A percentile compares a stretch with the other conserved stretches of the same genome.
Evolutionary conservation across 78 protist genomes (phyloP).

Genomic region (Protostelium mycophagum): DNA sequence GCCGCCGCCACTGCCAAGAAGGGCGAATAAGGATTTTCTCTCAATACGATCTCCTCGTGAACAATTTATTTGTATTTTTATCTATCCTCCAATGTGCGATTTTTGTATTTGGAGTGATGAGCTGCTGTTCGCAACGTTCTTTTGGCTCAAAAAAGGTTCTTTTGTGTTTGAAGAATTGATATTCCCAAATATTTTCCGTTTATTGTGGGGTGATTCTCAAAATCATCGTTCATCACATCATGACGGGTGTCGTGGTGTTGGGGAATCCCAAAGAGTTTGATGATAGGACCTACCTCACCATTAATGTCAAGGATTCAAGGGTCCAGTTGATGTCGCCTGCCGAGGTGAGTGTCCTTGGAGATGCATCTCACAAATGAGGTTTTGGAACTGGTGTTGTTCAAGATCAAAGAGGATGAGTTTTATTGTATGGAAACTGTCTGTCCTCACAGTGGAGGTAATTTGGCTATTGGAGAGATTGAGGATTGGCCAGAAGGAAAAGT

Average conservation of each 20-base stretch:
- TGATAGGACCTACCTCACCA: neutral
- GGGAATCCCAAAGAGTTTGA: neutral
- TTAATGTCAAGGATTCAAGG: neutral
- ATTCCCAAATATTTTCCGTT: too few species aligned
- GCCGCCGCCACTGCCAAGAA: neutral
- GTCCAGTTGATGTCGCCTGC: neutral
- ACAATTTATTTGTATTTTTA: too few species aligned
- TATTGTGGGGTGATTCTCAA: slow-evolving; percentile 1
- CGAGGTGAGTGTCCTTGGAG: neutral
- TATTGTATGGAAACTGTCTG: neutral
- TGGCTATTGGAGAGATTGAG: neutral
- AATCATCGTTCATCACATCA: neutral
- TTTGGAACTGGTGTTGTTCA: neutral
- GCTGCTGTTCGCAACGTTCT: too few species aligned
- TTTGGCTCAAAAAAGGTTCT: too few species aligned
- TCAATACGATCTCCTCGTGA: too few species aligned
- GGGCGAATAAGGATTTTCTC: neutral
- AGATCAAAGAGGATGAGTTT: neutral
- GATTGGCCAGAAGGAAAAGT: neutral
- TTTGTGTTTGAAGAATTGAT: too few species aligned
- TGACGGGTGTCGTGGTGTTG: neutral
- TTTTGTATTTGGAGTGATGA: too few species aligned
- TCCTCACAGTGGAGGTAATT: neutral
- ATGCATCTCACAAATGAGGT: neutral
- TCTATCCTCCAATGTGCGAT: too few species aligned